A percentile compares a stretch with the other conserved stretches of the same genome.
Evolutionary conservation across 345 rosid genomes (phyloP).

Genomic region (Anastatica hierochuntica): DNA sequence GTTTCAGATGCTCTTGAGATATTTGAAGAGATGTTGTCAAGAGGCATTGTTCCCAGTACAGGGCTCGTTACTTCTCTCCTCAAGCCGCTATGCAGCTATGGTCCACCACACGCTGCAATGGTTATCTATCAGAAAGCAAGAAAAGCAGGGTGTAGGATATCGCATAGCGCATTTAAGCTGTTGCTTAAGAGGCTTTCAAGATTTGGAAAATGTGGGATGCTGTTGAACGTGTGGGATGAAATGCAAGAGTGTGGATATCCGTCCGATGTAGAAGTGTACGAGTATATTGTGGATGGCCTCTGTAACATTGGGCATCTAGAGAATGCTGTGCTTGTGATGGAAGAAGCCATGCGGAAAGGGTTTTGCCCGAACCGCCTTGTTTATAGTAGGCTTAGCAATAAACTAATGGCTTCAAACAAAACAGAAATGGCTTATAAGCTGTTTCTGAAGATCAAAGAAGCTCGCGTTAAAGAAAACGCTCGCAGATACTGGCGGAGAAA

Average conservation of each 20-base stretch:
- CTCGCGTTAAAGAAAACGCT: slow-evolving; percentile 63
- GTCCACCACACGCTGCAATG: slow-evolving; percentile 91
- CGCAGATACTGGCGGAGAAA: slow-evolving; percentile 64
- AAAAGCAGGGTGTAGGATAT: slow-evolving; percentile 58
- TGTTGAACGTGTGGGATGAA: slow-evolving; percentile 75
- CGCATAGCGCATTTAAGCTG: slow-evolving; percentile 60
- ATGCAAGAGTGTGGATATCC: slow-evolving; percentile 70
- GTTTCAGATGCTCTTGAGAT: slow-evolving; percentile 88
- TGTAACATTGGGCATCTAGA: slow-evolving; percentile 87
- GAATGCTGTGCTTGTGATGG: slow-evolving; percentile 80
- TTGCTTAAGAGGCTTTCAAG: slow-evolving; percentile 69
- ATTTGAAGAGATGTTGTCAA: slow-evolving; percentile 65
- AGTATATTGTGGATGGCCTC: slow-evolving; percentile 66
- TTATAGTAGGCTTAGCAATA: slow-evolving; percentile 63
- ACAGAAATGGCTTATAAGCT: slow-evolving; percentile 75
- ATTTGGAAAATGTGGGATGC: slow-evolving; percentile 88
- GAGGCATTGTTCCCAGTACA: slow-evolving; percentile 48
- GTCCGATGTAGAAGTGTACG: slow-evolving; percentile 68
- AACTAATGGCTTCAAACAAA: slow-evolving; percentile 55
- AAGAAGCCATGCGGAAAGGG: slow-evolving; percentile 66
- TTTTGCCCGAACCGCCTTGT: slow-evolving; percentile 76
- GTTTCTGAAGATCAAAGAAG: slow-evolving; percentile 56
- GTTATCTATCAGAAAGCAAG: slow-evolving; percentile 61
- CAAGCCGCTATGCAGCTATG: slow-evolving; percentile 61
- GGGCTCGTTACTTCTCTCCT: slow-evolving; percentile 57